phyloP scores from a whole-genome alignment of 345 rosid genomes.

The Boechera stricta region DNA sequence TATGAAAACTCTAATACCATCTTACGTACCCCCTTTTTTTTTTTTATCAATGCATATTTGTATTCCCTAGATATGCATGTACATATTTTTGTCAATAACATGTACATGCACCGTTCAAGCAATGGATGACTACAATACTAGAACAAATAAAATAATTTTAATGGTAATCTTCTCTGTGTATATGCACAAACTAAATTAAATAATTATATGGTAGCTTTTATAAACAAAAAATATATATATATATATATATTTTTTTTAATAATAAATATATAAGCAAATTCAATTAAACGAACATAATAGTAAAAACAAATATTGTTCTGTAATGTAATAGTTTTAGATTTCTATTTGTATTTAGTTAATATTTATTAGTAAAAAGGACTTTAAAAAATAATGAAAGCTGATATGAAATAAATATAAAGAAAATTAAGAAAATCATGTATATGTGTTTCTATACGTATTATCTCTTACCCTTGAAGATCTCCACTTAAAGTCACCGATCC shows the following conservation, averaged over 20 bases:
- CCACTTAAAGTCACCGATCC: neutral
- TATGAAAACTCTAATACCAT: constrained; percentile 16
- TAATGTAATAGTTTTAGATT: neutral
- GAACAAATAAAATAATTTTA: neutral
- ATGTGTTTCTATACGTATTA: neutral
- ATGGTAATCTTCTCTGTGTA: too few species aligned
- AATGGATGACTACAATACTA: neutral
- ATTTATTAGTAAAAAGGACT: neutral
- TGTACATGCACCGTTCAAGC: neutral
- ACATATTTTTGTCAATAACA: neutral
- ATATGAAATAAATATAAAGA: neutral
- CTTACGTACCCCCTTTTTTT: neutral
- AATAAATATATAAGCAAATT: too few species aligned
- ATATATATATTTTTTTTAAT: too few species aligned
- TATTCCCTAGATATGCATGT: too few species aligned
- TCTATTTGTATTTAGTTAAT: neutral
- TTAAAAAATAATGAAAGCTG: too few species aligned
- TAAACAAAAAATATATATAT: too few species aligned
- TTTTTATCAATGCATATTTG: too few species aligned
- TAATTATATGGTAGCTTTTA: too few species aligned
- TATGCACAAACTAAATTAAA: too few species aligned
- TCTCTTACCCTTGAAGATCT: neutral
- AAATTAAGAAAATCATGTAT: neutral
- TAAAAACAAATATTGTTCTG: neutral
- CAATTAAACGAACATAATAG: too few species aligned